phyloP scores from a whole-genome alignment of 768 basidiomycete species.

The Boletus speciosus region DNA sequence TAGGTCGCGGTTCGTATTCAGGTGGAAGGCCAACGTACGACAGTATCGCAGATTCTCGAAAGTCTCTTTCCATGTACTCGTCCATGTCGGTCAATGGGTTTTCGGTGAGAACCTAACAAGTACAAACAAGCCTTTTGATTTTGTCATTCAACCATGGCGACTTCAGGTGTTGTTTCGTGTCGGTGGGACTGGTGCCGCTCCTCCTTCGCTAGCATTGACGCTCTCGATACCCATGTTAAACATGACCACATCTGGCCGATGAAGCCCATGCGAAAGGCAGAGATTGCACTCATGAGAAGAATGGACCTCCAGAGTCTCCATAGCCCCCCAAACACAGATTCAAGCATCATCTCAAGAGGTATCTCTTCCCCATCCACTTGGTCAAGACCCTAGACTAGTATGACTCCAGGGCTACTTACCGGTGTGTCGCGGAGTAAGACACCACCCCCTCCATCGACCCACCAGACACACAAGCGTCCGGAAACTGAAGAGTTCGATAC shows the following conservation, averaged over 20 bases:
- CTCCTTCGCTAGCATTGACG: slow-evolving; percentile 36
- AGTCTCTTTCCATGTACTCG: slow-evolving; percentile 2
- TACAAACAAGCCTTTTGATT: slow-evolving; percentile 16
- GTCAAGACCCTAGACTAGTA: neutral
- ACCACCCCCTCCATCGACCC: neutral
- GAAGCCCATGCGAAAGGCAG: slow-evolving; percentile 41
- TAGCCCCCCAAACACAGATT: slow-evolving; percentile 13
- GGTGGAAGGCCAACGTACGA: slow-evolving; percentile 55
- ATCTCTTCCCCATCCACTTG: neutral
- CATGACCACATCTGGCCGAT: slow-evolving; percentile 45
- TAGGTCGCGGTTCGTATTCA: slow-evolving; percentile 60
- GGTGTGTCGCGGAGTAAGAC: neutral
- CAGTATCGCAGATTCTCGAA: slow-evolving; percentile 32
- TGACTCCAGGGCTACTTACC: slow-evolving; percentile 4
- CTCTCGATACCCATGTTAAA: slow-evolving; percentile 45
- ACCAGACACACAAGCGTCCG: neutral
- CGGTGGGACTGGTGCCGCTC: slow-evolving; percentile 54
- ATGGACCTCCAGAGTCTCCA: slow-evolving; percentile 37
- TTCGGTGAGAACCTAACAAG: slow-evolving; percentile 9
- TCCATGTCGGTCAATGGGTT: neutral
- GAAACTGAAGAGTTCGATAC: slow-evolving; percentile 9
- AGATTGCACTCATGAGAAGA: slow-evolving; percentile 39
- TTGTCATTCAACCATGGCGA: neutral
- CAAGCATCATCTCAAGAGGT: slow-evolving; percentile 18
- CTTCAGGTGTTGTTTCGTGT: slow-evolving; percentile 34